phyloP scores from a whole-genome alignment of 2,329 filamentous ascomycete species.

The Furcasterigmium sp. region DNA sequence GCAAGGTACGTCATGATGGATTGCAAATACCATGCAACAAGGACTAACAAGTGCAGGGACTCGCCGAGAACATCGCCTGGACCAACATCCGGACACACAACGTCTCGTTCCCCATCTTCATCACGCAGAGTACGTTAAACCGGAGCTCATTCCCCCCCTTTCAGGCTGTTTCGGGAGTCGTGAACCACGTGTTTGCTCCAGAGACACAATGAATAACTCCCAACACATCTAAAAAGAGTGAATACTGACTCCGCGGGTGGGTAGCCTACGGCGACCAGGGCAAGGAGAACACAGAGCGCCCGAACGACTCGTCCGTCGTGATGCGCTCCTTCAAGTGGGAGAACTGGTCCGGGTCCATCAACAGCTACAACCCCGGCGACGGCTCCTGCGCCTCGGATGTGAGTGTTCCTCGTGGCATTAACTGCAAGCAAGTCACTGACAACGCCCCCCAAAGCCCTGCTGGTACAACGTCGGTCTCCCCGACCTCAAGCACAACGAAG shows the following conservation, averaged over 20 bases:
- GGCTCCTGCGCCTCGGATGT: constrained; percentile 31
- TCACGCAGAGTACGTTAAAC: too few species aligned
- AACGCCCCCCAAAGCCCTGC: constrained; percentile 21
- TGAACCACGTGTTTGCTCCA: too few species aligned
- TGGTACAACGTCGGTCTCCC: constrained; percentile 35
- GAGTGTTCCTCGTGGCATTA: background rate
- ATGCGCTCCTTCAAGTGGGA: constrained; percentile 36
- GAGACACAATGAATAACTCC: too few species aligned
- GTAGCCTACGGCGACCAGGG: constrained; percentile 35
- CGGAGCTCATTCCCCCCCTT: too few species aligned
- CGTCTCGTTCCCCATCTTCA: constrained; percentile 38
- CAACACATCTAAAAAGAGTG: too few species aligned
- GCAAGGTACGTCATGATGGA: constrained; percentile 11
- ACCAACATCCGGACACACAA: constrained; percentile 35
- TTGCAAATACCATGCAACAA: background rate
- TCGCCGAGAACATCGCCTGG: constrained; percentile 37
- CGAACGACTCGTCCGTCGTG: constrained; percentile 30
- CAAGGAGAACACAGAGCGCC: constrained; percentile 21
- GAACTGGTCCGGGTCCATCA: constrained; percentile 34
- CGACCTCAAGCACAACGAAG: constrained; percentile 31
- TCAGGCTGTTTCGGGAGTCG: too few species aligned
- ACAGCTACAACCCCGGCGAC: constrained; percentile 34
- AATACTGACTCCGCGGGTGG: too few species aligned
- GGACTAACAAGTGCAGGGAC: constrained; percentile 19
- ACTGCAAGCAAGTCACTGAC: too few species aligned